phyloP scores from a whole-genome alignment of 2,329 filamentous ascomycete genomes.

The Diaporthe citri region DNA sequence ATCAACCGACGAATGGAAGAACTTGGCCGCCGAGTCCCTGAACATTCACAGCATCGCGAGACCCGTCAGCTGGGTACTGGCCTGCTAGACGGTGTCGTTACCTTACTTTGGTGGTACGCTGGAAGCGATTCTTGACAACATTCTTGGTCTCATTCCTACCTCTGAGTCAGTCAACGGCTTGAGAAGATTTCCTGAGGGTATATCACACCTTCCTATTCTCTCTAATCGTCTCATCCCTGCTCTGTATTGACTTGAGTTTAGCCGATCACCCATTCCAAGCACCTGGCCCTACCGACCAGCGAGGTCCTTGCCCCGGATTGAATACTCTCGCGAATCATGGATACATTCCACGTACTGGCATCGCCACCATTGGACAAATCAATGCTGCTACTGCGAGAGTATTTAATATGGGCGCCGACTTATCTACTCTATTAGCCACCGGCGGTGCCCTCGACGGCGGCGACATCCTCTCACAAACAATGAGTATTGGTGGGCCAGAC shows the following conservation, averaged over 20 bases:
- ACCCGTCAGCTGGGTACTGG: neutral
- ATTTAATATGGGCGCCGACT: slow-evolving; percentile 40
- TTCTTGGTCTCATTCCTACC: slow-evolving; percentile 17
- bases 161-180: neutral
- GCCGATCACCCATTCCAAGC: neutral
- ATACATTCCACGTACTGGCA: slow-evolving; percentile 48
- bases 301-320: slow-evolving; percentile 51
- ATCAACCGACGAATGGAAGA: slow-evolving; percentile 36
- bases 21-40: neutral
- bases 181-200: slow-evolving; percentile 22
- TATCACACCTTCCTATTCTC: neutral
- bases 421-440: slow-evolving; percentile 31
- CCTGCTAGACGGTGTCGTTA: neutral
- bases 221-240: neutral
- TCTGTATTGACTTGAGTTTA: neutral
- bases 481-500: slow-evolving; percentile 40
- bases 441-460: slow-evolving; percentile 38
- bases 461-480: slow-evolving; percentile 38
- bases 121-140: slow-evolving; percentile 4
- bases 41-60: neutral
- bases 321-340: slow-evolving; percentile 55
- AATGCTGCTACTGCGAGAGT: slow-evolving; percentile 37
- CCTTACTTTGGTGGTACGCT: neutral
- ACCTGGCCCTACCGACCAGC: slow-evolving; percentile 22
- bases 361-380: slow-evolving; percentile 39